Percentiles rank a stretch among this genome's conserved stretches.
phyloP scores from a whole-genome alignment of 163 green algal genomes.

The Trebouxia gelatinosa region DNA sequence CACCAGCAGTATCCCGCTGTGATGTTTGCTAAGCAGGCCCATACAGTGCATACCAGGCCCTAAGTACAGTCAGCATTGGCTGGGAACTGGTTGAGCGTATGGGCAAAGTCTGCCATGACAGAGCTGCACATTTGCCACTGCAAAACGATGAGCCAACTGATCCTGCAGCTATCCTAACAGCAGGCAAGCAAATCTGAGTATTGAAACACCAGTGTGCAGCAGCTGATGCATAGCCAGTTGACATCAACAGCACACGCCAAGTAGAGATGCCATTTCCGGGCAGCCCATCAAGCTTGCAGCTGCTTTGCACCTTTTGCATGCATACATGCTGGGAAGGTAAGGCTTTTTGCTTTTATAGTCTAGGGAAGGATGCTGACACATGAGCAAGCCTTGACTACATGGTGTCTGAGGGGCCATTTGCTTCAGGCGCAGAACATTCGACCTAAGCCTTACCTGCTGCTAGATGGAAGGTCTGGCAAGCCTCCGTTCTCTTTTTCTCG shows the following conservation, averaged over 20 bases:
- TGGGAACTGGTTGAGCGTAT: no score
- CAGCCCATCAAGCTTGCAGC: not conserved
- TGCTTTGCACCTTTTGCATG: not conserved
- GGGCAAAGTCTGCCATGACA: no score
- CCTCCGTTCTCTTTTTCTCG: slow-evolving; percentile 70
- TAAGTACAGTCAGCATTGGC: not conserved
- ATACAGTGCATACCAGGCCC: not conserved
- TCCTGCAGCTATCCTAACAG: no score
- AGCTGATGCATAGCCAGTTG: no score
- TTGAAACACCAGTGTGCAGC: no score
- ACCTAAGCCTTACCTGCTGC: slow-evolving; percentile 2
- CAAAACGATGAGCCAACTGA: no score
- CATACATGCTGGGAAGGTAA: not conserved
- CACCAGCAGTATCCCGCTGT: not conserved
- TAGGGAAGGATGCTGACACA: not conserved
- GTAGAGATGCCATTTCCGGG: no score
- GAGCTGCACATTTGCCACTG: no score
- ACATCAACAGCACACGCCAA: no score
- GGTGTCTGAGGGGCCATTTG: not conserved
- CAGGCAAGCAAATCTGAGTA: no score
- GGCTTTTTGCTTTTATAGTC: not conserved
- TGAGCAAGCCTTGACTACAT: not conserved
- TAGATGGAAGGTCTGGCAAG: slow-evolving; percentile 70
- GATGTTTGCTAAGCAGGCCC: not conserved
- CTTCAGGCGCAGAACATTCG: not conserved